These are phyloP conservation scores for Suaeda aralocaspica DNA, from an alignment of 148 eudicot species.

Conservation along the genomic window DNA sequence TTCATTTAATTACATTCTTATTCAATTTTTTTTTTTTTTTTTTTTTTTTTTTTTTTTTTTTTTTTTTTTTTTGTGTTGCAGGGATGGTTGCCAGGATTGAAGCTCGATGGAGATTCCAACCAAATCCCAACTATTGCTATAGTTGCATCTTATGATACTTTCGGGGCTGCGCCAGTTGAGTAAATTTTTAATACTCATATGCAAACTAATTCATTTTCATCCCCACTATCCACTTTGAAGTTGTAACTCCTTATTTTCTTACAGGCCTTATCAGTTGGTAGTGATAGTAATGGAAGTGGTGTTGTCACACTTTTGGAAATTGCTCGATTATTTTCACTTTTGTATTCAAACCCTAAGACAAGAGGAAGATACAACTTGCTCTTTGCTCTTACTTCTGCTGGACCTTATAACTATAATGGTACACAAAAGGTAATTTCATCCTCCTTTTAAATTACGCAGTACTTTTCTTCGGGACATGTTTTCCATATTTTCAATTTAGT, in stretches of 20 bases:
- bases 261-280: slow-evolving; percentile 89
- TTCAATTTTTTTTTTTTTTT: too few relatives aligned
- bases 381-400: slow-evolving; percentile 96
- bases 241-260: slow-evolving; percentile 16
- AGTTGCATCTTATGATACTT: slow-evolving; percentile 97
- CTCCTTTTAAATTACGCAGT: neutral
- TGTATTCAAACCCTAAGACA: slow-evolving; percentile 92
- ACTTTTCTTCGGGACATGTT: slow-evolving; percentile 6
- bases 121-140: slow-evolving; percentile 94
- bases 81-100: slow-evolving; percentile 99
- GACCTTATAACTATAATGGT: slow-evolving; percentile 97
- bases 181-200: slow-evolving; percentile 17
- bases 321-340: slow-evolving; percentile 75
- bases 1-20: too few relatives aligned
- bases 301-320: slow-evolving; percentile 89
- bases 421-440: slow-evolving; percentile 68
- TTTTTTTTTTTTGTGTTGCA: slow-evolving; percentile 35
- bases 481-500: neutral
- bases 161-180: slow-evolving; percentile 96
- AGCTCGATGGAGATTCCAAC: slow-evolving; percentile 81
- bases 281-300: slow-evolving; percentile 99
- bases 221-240: slow-evolving; percentile 7
- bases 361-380: slow-evolving; percentile 94
- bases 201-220: slow-evolving; percentile 5
- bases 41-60: too few relatives aligned